Percentiles rank a stretch among this genome's conserved stretches.
Evolutionary conservation across 352 stramenopile species (phyloP).

Genomic region (Globisporangium cylindrosporum): DNA sequence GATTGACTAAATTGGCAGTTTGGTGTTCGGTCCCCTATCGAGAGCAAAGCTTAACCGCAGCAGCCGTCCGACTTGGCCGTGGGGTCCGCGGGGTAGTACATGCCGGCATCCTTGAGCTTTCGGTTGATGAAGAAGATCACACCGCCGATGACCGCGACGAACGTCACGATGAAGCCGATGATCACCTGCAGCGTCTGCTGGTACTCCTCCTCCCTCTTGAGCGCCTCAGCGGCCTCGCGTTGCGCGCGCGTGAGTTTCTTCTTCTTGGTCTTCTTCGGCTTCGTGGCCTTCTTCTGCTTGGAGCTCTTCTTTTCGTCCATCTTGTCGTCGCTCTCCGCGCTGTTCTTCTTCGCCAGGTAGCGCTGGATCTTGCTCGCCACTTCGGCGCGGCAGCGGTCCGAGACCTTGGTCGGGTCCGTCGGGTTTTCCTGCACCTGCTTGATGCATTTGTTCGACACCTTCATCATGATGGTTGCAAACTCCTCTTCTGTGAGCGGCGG

Average conservation of each 20-base stretch:
- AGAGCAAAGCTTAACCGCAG: constrained; percentile 26
- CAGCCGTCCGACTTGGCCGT: constrained; percentile 47
- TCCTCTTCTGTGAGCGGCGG: constrained; percentile 53
- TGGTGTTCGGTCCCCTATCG: background rate
- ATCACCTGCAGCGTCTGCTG: constrained; percentile 68
- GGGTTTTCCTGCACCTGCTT: constrained; percentile 74
- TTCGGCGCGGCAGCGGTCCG: constrained; percentile 59
- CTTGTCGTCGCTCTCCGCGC: constrained; percentile 27
- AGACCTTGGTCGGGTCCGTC: constrained; percentile 54
- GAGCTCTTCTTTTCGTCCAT: constrained; percentile 20
- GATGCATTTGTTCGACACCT: constrained; percentile 70
- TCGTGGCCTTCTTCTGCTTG: constrained; percentile 19
- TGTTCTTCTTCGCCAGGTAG: constrained; percentile 46
- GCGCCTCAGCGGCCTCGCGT: constrained; percentile 43
- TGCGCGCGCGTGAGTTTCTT: constrained; percentile 64
- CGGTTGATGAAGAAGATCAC: constrained; percentile 75
- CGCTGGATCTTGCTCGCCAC: constrained; percentile 58
- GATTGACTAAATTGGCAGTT: background rate
- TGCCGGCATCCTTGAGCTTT: constrained; percentile 78
- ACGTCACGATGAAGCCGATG: constrained; percentile 60
- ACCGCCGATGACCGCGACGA: constrained; percentile 53
- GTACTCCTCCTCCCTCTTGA: constrained; percentile 70
- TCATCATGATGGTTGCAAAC: constrained; percentile 69
- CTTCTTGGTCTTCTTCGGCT: constrained; percentile 57
- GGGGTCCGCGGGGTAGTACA: constrained; percentile 70